Evolutionary conservation across 2,329 filamentous ascomycete species (phyloP), one percentile per base, ranked within the genome.

Genomic region (Neofusicoccum parvum): DNA sequence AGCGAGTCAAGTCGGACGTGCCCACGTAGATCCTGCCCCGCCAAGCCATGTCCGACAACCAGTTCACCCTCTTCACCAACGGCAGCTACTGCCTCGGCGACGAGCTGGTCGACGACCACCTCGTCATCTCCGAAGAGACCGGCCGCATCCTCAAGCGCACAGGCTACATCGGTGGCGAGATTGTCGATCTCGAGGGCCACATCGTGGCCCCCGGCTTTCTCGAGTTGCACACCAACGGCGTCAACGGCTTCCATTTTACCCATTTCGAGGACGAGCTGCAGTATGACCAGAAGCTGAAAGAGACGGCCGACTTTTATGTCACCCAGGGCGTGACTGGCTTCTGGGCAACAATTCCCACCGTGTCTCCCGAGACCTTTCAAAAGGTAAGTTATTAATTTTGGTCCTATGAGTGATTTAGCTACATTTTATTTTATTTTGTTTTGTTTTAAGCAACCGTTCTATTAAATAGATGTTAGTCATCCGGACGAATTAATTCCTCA

Each of bases 161-260:
- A 41, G 78, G 79, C 37, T 80, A 80, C 67, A 80, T 80, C 65
- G 79, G 78, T 49, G 80, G 78, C 34, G 78, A 81, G 48, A 76
- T 76, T 12, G 72, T 83, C 53, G 83, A 86, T 69, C 71, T 86
- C 11, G 76, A 82, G 45, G 81, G 80, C 46, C 77, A 74, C 53
- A 83, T 86, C 54, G 75, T 86, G 62, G 82, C 84, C 5, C 84
- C 85, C 10, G 85, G 84, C 3, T 85, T 84, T 69, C 74, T 86
- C 23, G 85, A 87, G 66, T 72, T 87, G 5, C 85, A 87, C 67
- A 85, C 82, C 1, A 87, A 87, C 69, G 82, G 83, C 60, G 74
- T 81, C 56, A 78, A 80, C 71, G 83, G 83, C 1, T 85, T 86
- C 60, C 84, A 86, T 69, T 86, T 86, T 66, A 84, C 84, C 1